These are phyloP conservation scores for Zea mays DNA, from an alignment of 176 grass and related monocot genomes.

Conservation along the genomic window Zm-B73-REFERENCE-NAM-5.0 NC_050097.1:225105501-225106000, in stretches of 20 bases:
- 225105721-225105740: conserved; percentile 1
- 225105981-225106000: too few relatives aligned
- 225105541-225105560: conserved; percentile 15
- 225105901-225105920: too few relatives aligned
- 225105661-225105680: conserved; percentile 79
- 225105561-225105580: conserved; percentile 21
- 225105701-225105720: conserved; percentile 29
- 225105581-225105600: conserved; percentile 28
- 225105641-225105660: conserved; percentile 98
- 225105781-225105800: background rate
- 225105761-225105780: conserved; percentile 14
- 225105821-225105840: too few relatives aligned
- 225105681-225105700: conserved; percentile 97
- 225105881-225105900: too few relatives aligned
- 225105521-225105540: conserved; percentile 73
- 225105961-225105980: too few relatives aligned
- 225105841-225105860: too few relatives aligned
- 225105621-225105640: conserved; percentile 79
- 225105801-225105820: background rate
- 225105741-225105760: conserved; percentile 7
- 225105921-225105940: too few relatives aligned
- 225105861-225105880: too few relatives aligned
- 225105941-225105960: too few relatives aligned
- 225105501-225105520: conserved; percentile 84
- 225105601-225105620: conserved; percentile 28